Base-by-base conservation (phyloP, 2,329 filamentous ascomycete species). In the Didymella glomerata region DNA sequence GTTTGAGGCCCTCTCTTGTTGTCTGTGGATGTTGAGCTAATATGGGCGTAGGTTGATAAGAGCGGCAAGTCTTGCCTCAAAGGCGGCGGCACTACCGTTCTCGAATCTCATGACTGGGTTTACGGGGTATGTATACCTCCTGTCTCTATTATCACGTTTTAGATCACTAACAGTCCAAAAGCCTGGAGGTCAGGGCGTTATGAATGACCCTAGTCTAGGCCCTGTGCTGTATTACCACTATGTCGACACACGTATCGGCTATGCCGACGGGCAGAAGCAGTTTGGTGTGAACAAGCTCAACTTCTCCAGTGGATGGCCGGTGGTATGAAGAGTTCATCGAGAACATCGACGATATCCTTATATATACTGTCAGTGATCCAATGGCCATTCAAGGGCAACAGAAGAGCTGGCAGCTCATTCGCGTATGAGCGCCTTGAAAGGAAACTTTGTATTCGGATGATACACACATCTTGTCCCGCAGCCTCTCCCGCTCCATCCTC, bases 241-340 rank as follows among this genome's bases (percentile, higher is more conserved):
- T 25, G 60, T 58, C 3, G 75, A 86, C 60, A 85, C 80, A 1
- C 78, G 68, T 2, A 77, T 84, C 51, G 82, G 83, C 2, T 78
- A 82, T 55, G 78, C 74, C 0, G 81, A 85, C 67, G 70, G 68
- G 11, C 72, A 82, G 61, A 82, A 82, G 67, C 73, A 70, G 38
- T 82, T 83, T 60, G 81, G 81, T 18, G 81, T 80, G 78, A 83
- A 83, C 60, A 77, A 69, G 30, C 76, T 83, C 34, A 57, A 75
- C 53, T 83, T 78, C 63, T 78, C 73, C 1, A 76, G 72, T 36
- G 80, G 79, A 22, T 83, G 81, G 81, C 81, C 81, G 18, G 49
- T 52, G 5, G 61, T 55, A 6, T 62, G 11, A 57, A 14, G 11
- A 10, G 5, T 16, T 11, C 8, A 9, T 20, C 16, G 36, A 8